Evolutionary conservation across 306 rosid species (phyloP), one percentile per base, ranked within the genome.

Genomic region (Prunus campanulata): DNA sequence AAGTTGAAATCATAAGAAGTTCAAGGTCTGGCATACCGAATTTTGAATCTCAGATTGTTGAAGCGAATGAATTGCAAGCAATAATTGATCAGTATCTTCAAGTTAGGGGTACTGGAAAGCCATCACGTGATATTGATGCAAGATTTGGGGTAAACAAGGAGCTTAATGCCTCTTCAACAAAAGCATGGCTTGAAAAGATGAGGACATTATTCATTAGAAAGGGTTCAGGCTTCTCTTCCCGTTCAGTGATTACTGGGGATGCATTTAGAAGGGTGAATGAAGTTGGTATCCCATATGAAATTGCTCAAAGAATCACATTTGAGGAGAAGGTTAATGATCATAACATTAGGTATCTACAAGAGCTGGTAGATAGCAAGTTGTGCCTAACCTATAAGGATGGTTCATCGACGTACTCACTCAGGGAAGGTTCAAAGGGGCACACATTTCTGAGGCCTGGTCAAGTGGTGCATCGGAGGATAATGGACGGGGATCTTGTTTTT

Each of bases 141-240:
- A 88, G 79, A 39, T 89, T 52, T 72, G 97, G 97, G 62, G 91
- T 91, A 11, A 90, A 77, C 65, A 95, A 91, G 78, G 96, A 92
- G 77, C 83, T 78, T 18, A 87, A 69, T 71, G 86, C 76, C 2
- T 90, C 97, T 4, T 85, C 99, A 3, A 92, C 92, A 16, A 90
- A 95, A 82, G 93, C 89, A 22, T 95, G 99, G 99, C 90, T 92
- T 10, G 99, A 95, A 57, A 95, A 95, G 66, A 95, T 95, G 90
- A 88, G 96, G 70, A 92, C 97, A 3, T 65, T 95, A 29, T 92
- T 95, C 72, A 95, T 95, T 49, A 82, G 96, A 79, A 95, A 95
- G 84, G 97, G 99, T 24, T 92, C 97, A 0, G 99, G 99, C n/a
- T 95, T 95, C 88, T 95, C 99, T 52, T 95, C 99, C 12, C 86